Conservation (phyloP, 2,329 filamentous ascomycete species). For the Furcasterigmium furcatum region DNA sequence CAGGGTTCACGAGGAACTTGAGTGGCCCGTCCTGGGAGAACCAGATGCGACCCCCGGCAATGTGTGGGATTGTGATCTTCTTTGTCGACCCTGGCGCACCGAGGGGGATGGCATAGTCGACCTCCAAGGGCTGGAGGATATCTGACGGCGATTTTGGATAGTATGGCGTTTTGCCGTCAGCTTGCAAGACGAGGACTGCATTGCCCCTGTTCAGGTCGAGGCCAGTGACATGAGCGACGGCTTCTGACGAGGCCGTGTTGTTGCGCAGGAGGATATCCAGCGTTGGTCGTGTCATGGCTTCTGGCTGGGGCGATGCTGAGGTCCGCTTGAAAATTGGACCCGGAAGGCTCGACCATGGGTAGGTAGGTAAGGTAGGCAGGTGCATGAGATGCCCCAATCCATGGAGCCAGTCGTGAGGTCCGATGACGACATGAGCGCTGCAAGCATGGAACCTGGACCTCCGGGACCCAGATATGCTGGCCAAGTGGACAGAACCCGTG, state of each 20-base stretch:
- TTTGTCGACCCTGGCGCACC: constrained; percentile 57
- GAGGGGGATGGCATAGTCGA: constrained; percentile 61
- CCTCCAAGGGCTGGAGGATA: constrained; percentile 46
- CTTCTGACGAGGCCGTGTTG: constrained; percentile 55
- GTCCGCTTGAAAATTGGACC: too few species aligned
- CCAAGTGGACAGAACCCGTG: too few species aligned
- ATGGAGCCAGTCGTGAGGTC: too few species aligned
- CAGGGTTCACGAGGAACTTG: constrained; percentile 68
- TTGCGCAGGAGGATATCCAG: constrained; percentile 64
- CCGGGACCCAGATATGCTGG: too few species aligned
- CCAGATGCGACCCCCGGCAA: constrained; percentile 71
- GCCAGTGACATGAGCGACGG: constrained; percentile 72
- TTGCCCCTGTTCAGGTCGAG: constrained; percentile 57
- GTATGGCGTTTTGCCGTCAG: constrained; percentile 65
- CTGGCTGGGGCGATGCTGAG: neutral
- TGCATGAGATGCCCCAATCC: too few species aligned
- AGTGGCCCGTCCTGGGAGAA: constrained; percentile 60
- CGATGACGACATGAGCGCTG: too few species aligned
- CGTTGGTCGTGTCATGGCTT: constrained; percentile 29
- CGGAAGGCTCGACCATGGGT: too few species aligned
- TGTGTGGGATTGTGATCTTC: constrained; percentile 63
- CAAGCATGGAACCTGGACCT: too few species aligned
- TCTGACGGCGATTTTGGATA: constrained; percentile 57
- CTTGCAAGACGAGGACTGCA: constrained; percentile 57
- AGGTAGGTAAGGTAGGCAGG: too few species aligned